phyloP scores from a whole-genome alignment of 225 moss, liverwort and hornwort genomes.

The Asterella californica region DNA sequence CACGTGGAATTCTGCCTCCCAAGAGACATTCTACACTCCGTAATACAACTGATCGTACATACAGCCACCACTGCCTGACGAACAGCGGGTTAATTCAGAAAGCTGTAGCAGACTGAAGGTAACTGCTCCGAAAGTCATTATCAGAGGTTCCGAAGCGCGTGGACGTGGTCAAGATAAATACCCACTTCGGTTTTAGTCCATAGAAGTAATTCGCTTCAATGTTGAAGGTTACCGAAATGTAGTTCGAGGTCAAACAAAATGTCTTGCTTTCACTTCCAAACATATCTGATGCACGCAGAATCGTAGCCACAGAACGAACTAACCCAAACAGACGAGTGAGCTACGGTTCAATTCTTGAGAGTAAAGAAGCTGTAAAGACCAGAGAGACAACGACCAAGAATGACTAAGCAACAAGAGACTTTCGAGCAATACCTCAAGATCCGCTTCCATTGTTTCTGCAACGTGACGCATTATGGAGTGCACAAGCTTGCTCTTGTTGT shows the following conservation, averaged over 20 bases:
- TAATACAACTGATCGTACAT: too few relatives aligned
- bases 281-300: background rate
- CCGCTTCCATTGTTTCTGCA: slow-evolving; percentile 94
- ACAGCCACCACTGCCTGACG: too few relatives aligned
- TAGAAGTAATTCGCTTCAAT: too few relatives aligned
- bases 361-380: background rate
- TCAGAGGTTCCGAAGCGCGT: too few relatives aligned
- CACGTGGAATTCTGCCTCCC: too few relatives aligned
- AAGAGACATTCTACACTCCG: too few relatives aligned
- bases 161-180: too few relatives aligned
- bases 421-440: slow-evolving; percentile 70
- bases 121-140: too few relatives aligned
- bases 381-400: background rate
- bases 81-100: too few relatives aligned
- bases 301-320: background rate
- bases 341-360: background rate
- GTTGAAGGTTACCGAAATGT: too few relatives aligned
- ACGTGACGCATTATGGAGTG: slow-evolving; percentile 98
- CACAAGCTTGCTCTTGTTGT: slow-evolving; percentile 96
- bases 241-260: background rate
- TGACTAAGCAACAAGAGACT: background rate
- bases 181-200: too few relatives aligned
- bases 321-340: background rate
- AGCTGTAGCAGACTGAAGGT: too few relatives aligned
- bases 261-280: background rate